Evolutionary conservation across 495 filamentous ascomycete species (phyloP).

Genomic region (Bathelium albidoporum): DNA sequence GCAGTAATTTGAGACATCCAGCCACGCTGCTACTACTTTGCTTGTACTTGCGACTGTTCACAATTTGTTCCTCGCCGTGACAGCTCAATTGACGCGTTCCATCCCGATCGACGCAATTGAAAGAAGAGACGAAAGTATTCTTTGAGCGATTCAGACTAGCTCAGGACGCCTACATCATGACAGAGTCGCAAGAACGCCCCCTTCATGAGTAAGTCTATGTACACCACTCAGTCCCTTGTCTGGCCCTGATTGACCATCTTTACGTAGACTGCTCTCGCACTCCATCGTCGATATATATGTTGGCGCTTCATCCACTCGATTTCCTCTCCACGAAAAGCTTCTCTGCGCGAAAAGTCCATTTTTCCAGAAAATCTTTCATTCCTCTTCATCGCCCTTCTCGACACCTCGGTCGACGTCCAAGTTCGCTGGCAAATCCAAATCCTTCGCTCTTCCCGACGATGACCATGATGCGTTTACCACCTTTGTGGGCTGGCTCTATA

Average conservation of each 20-base stretch:
- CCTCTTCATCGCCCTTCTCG: constrained; percentile 6
- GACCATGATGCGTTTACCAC: constrained; percentile 36
- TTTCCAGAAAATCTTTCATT: constrained; percentile 40
- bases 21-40: not conserved
- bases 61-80: not conserved
- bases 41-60: not conserved
- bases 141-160: too few species aligned
- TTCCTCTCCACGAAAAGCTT: constrained; percentile 41
- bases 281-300: constrained; percentile 42
- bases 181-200: constrained; percentile 14
- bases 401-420: constrained; percentile 5
- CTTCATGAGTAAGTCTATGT: constrained; percentile 32
- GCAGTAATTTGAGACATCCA: not conserved
- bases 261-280: constrained; percentile 36
- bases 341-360: constrained; percentile 40
- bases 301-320: constrained; percentile 37
- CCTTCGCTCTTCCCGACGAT: constrained; percentile 38
- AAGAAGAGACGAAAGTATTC: too few species aligned
- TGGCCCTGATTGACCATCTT: not conserved
- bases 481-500: constrained; percentile 43
- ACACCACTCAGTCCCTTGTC: too few species aligned
- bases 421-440: constrained; percentile 16
- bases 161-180: constrained; percentile 6
- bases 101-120: too few species aligned
- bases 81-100: not conserved